Conservation (phyloP, 257 asterid genomes). For the Solanum arcanum region DNA sequence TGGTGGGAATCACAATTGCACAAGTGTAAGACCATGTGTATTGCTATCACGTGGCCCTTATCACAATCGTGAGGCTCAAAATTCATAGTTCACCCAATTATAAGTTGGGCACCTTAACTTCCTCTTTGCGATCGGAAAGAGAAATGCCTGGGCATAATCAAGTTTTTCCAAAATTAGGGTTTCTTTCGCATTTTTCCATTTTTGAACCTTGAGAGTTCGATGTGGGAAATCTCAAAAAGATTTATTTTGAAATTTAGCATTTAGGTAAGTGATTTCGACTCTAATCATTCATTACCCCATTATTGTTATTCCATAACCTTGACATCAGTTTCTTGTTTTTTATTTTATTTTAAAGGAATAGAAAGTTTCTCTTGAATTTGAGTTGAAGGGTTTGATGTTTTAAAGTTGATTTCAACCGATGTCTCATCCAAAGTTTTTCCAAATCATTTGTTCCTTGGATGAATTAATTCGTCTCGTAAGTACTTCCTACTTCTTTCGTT, state of each 20-base stretch:
- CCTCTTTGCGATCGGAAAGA: background rate
- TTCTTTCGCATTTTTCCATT: background rate
- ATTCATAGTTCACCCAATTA: background rate
- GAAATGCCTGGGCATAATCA: background rate
- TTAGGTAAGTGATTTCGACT: background rate
- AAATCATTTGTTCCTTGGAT: no score
- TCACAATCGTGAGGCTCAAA: background rate
- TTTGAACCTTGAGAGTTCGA: background rate
- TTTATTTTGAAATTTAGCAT: background rate
- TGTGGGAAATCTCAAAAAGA: background rate
- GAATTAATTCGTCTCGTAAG: no score
- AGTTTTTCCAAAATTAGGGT: background rate
- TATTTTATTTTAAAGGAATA: background rate
- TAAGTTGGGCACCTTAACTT: no score
- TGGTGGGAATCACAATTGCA: background rate
- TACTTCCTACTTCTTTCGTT: no score
- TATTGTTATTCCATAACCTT: background rate
- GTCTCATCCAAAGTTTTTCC: no score
- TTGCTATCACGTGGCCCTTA: background rate
- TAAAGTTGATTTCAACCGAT: no score
- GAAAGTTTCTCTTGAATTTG: background rate
- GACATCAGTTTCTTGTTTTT: background rate
- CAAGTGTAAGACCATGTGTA: background rate
- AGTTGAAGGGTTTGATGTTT: no score
- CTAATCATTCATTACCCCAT: background rate